These are phyloP conservation scores for Phallus indusiatus DNA, from an alignment of 768 basidiomycete genomes.

Conservation along the genomic window DNA sequence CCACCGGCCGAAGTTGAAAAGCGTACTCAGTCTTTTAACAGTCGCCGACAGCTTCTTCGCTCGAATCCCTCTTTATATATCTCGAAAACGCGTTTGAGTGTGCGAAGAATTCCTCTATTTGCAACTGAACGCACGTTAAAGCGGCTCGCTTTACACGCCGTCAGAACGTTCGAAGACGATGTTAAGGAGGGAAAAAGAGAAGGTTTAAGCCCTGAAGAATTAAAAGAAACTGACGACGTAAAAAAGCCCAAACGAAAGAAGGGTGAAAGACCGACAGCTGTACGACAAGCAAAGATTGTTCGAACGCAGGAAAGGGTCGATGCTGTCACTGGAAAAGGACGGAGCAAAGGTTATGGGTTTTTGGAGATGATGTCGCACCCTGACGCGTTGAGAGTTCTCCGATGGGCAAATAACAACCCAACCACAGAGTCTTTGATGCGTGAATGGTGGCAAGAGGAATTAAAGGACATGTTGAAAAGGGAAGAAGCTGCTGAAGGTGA, in stretches of 20 bases:
- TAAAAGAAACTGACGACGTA: slow-evolving; percentile 24
- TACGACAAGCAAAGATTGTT: slow-evolving; percentile 89
- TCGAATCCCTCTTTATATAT: slow-evolving; percentile 92
- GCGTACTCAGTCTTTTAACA: slow-evolving; percentile 76
- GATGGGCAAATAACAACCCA: slow-evolving; percentile 91
- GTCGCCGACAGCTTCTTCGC: slow-evolving; percentile 72
- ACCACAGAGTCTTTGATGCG: slow-evolving; percentile 54
- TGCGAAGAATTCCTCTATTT: slow-evolving; percentile 87
- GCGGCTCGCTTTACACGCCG: slow-evolving; percentile 74
- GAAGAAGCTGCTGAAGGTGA: slow-evolving; percentile 20
- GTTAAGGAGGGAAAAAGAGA: slow-evolving; percentile 52
- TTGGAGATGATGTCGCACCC: slow-evolving; percentile 81
- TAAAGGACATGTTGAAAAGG: slow-evolving; percentile 43
- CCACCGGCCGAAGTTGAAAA: slow-evolving; percentile 73
- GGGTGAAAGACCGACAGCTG: slow-evolving; percentile 32
- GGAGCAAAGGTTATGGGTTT: slow-evolving; percentile 93
- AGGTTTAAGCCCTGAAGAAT: slow-evolving; percentile 65
- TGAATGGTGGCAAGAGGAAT: slow-evolving; percentile 82
- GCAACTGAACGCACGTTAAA: slow-evolving; percentile 87
- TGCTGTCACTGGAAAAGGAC: slow-evolving; percentile 73
- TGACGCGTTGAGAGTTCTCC: slow-evolving; percentile 81
- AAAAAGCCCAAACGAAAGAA: slow-evolving; percentile 27
- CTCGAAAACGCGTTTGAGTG: slow-evolving; percentile 86
- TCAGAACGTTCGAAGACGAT: slow-evolving; percentile 71
- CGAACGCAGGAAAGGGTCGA: slow-evolving; percentile 87